These are phyloP conservation scores for Scenedesmus sp. DNA, from an alignment of 163 green algal species.

Conservation along the genomic window DNA sequence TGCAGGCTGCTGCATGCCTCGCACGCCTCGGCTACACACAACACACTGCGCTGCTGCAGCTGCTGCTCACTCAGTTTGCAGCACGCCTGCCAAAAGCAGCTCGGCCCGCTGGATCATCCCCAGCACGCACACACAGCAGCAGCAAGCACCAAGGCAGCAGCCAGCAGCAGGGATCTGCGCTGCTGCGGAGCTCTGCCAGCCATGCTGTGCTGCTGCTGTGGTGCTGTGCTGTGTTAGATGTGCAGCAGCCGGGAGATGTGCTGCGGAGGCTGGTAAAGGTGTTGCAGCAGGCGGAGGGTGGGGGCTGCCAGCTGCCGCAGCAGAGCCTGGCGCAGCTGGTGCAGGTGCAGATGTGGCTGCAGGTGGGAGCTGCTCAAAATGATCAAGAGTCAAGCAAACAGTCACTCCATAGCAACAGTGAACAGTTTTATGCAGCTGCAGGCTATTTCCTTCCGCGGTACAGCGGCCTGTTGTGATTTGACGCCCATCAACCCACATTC, in stretches of 20 bases:
- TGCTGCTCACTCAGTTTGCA: neutral
- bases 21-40: neutral
- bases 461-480: no score
- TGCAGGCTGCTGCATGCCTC: neutral
- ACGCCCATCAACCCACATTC: no score
- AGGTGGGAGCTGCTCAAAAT: conserved; percentile 8
- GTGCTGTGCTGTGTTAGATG: conserved; percentile 29
- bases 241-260: neutral
- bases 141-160: conserved; percentile 8
- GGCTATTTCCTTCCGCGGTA: no score
- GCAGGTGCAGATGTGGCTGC: conserved; percentile 45
- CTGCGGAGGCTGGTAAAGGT: neutral
- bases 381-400: no score
- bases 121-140: neutral
- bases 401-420: no score
- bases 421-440: no score
- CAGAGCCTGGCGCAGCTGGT: conserved; percentile 31
- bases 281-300: neutral
- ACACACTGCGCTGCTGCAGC: conserved; percentile 19
- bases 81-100: neutral
- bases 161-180: conserved; percentile 18
- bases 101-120: neutral
- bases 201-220: conserved; percentile 34
- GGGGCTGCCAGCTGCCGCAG: neutral
- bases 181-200: neutral